Conservation (phyloP, 345 rosid species). For the Conringia planisiliqua region DNA sequence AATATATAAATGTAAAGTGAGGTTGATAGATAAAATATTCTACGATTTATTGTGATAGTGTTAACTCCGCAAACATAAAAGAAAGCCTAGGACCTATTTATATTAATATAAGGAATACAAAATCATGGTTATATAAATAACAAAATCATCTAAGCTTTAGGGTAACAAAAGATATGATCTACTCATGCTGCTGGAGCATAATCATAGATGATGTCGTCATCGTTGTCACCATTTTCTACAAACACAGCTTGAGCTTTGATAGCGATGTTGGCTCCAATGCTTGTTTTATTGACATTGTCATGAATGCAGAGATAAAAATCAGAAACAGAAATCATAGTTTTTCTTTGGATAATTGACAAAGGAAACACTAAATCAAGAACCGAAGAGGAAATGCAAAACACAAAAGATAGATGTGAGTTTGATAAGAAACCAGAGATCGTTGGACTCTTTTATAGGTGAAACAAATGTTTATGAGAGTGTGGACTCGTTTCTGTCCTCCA, state of each 20-base stretch:
- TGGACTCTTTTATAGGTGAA: not conserved
- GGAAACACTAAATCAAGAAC: not conserved
- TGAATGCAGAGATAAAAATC: not conserved
- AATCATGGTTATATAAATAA: too few species aligned
- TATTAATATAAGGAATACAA: too few species aligned
- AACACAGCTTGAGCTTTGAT: not conserved
- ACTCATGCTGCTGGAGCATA: constrained; percentile 22
- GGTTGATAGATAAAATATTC: too few species aligned
- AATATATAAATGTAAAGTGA: too few species aligned
- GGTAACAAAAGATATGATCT: not conserved
- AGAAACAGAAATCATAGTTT: not conserved
- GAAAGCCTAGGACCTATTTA: too few species aligned
- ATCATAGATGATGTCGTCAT: constrained; percentile 12
- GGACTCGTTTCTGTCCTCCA: too few species aligned
- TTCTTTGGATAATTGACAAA: not conserved
- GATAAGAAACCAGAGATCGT: not conserved
- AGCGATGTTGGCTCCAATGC: not conserved
- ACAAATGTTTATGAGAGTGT: too few species aligned
- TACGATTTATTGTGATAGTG: too few species aligned
- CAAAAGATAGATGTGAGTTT: not conserved
- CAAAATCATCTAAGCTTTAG: too few species aligned
- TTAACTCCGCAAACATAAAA: too few species aligned
- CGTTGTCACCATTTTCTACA: not conserved
- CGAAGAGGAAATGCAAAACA: not conserved
- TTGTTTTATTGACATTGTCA: not conserved